These are phyloP conservation scores for Xylariaceae sp. DNA, from an alignment of 2,329 filamentous ascomycete genomes.

Conservation along the genomic window DNA sequence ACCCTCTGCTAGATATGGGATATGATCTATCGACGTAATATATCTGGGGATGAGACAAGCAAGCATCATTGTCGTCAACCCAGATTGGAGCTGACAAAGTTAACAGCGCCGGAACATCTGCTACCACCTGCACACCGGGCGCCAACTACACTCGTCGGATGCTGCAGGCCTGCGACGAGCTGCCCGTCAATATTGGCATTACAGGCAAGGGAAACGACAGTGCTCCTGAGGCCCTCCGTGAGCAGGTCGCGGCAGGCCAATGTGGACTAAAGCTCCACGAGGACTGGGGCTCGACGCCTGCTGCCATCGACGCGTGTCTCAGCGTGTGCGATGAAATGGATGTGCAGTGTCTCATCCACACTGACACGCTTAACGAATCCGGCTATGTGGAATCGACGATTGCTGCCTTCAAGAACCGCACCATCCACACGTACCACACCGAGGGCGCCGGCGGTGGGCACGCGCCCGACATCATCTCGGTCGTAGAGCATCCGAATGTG, in stretches of 20 bases:
- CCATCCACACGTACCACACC: slow-evolving; percentile 95
- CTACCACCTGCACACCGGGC: slow-evolving; percentile 89
- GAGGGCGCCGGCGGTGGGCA: slow-evolving; percentile 93
- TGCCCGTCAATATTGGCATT: slow-evolving; percentile 85
- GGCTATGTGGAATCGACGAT: slow-evolving; percentile 95
- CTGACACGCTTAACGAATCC: slow-evolving; percentile 91
- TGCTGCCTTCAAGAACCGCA: slow-evolving; percentile 74
- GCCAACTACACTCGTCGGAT: slow-evolving; percentile 79
- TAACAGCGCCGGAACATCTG: slow-evolving; percentile 72
- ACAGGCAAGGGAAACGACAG: slow-evolving; percentile 93
- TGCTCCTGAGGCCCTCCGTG: slow-evolving; percentile 60
- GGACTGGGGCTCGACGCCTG: slow-evolving; percentile 90
- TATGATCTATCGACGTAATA: too few relatives aligned
- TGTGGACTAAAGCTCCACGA: slow-evolving; percentile 93
- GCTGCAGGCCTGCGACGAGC: slow-evolving; percentile 75
- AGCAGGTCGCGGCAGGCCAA: slow-evolving; percentile 77
- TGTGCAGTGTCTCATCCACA: slow-evolving; percentile 90
- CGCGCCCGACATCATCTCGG: slow-evolving; percentile 90
- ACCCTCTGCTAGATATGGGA: background rate
- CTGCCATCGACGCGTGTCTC: slow-evolving; percentile 84
- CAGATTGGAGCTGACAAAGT: slow-evolving; percentile 12
- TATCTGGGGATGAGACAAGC: background rate
- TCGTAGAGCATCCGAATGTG: slow-evolving; percentile 84
- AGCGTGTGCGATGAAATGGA: slow-evolving; percentile 84
- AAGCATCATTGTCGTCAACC: background rate